Evolutionary conservation across 352 stramenopile genomes (phyloP).

Genomic region (Blastocystis sp.): DNA sequence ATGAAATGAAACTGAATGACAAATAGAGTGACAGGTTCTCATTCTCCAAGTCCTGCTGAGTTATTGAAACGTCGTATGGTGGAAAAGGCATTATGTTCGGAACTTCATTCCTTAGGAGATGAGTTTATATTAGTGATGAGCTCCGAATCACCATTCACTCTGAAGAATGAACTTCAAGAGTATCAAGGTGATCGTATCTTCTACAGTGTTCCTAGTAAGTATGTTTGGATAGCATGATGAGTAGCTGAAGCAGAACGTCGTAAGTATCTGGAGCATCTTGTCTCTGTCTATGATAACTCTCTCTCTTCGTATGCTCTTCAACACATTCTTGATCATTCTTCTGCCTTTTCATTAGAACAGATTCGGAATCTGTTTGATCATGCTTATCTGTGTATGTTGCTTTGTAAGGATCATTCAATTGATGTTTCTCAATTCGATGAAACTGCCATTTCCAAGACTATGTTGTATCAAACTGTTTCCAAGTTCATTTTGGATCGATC

Average conservation of each 20-base stretch:
- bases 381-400: conserved; percentile 1
- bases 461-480: background rate
- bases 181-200: background rate
- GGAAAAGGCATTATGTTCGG: background rate
- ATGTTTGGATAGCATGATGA: background rate
- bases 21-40: background rate
- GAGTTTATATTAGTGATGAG: background rate
- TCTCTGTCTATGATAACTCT: background rate
- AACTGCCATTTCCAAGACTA: background rate
- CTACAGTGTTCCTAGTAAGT: background rate
- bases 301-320: background rate
- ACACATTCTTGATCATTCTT: background rate
- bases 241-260: background rate
- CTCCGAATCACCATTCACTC: background rate
- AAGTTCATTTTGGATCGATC: background rate
- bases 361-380: background rate
- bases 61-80: background rate
- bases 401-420: conserved; percentile 17
- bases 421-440: background rate
- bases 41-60: background rate
- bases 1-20: background rate
- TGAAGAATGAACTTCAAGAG: background rate
- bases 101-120: background rate
- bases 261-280: background rate
- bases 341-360: background rate